Evolutionary conservation across 345 rosid species (phyloP).

Genomic region (Salix suchowensis): DNA sequence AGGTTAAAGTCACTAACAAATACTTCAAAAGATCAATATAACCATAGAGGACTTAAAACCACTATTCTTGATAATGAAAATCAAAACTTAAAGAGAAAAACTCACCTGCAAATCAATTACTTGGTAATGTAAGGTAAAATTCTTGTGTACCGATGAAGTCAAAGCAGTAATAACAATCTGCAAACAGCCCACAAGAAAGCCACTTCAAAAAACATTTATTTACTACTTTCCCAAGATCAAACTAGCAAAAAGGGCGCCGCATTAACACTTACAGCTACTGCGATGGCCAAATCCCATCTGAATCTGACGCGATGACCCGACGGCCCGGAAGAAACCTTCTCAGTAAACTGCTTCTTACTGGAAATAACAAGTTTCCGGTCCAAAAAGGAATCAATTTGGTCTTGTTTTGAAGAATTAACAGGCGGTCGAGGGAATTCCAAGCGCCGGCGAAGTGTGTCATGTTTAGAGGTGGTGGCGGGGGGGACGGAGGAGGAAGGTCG

Average conservation of each 20-base stretch:
- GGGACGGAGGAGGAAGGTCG: constrained; percentile 13
- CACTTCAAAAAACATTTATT: neutral
- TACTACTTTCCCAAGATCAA: neutral
- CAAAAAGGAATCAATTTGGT: constrained; percentile 11
- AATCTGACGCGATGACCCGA: constrained; percentile 23
- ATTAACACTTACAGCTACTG: constrained; percentile 30
- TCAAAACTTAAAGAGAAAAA: neutral
- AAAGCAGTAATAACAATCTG: constrained; percentile 51
- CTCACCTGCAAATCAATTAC: constrained; percentile 51
- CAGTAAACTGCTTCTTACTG: constrained; percentile 11
- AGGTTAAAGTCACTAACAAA: neutral
- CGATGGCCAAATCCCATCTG: constrained; percentile 45
- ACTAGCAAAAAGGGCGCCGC: neutral
- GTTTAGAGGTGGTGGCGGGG: constrained; percentile 19
- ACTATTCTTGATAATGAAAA: neutral
- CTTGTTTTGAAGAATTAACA: constrained; percentile 10
- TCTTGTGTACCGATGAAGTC: constrained; percentile 51
- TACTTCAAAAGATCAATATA: neutral
- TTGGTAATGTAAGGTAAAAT: constrained; percentile 44
- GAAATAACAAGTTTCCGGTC: constrained; percentile 10
- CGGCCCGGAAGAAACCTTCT: neutral
- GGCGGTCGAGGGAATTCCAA: constrained; percentile 18
- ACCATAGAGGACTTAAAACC: neutral
- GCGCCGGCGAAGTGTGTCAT: constrained; percentile 34
- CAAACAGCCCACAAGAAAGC: constrained; percentile 7